Conservation (phyloP, 2,329 filamentous ascomycete genomes). For the Aspergillus jensenii region DNA sequence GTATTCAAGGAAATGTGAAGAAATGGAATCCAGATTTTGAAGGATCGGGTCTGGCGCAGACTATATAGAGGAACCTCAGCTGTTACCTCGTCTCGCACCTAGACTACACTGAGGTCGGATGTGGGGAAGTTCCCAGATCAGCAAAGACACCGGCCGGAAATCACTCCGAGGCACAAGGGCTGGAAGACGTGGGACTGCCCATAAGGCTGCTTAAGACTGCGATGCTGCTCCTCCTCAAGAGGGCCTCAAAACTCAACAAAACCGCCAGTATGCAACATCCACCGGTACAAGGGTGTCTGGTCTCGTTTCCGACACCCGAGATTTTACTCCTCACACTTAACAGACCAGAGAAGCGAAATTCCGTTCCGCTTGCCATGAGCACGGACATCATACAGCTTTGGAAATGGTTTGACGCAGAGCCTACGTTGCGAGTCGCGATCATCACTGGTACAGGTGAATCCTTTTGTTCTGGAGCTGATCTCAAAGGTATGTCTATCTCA, state of each 20-base stretch:
- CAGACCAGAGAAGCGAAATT: constrained; percentile 42
- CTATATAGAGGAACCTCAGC: not conserved
- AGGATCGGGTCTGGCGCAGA: not conserved
- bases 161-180: not conserved
- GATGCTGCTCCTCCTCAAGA: not conserved
- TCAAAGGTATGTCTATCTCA: constrained; percentile 48
- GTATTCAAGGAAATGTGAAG: not conserved
- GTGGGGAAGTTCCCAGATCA: constrained; percentile 4
- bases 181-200: not conserved
- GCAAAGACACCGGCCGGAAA: not conserved
- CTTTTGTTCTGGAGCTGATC: constrained; percentile 68
- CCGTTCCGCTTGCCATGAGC: constrained; percentile 42
- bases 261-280: constrained; percentile 7
- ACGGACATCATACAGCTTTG: constrained; percentile 49
- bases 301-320: constrained; percentile 43
- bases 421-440: constrained; percentile 60
- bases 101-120: not conserved
- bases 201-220: not conserved
- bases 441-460: constrained; percentile 63
- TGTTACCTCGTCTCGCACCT: not conserved
- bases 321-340: constrained; percentile 45
- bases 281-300: constrained; percentile 26
- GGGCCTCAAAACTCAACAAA: not conserved
- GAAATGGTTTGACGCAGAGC: constrained; percentile 64
- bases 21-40: not conserved